These are phyloP conservation scores for Colletotrichum kahawae DNA, from an alignment of 2,329 filamentous ascomycete genomes.

Conservation along the genomic window DNA sequence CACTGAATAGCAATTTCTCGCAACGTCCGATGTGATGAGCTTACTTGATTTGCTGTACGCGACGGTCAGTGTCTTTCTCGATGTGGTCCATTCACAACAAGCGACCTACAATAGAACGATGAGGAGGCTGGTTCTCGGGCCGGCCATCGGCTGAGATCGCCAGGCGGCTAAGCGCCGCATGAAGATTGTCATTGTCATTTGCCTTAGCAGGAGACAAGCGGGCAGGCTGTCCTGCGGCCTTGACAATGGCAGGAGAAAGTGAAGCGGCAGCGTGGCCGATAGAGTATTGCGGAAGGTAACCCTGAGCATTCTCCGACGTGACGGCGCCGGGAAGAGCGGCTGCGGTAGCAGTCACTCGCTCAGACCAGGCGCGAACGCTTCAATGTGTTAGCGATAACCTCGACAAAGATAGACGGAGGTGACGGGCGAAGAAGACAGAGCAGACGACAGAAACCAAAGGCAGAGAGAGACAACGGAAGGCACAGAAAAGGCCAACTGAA, in stretches of 20 bases:
- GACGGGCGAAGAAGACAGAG: background rate
- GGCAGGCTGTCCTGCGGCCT: slow-evolving; percentile 35
- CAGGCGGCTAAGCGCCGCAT: slow-evolving; percentile 15
- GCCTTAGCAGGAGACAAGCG: slow-evolving; percentile 33
- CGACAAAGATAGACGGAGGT: background rate
- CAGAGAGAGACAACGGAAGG: background rate
- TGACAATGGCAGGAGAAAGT: slow-evolving; percentile 48
- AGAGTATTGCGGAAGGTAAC: slow-evolving; percentile 57
- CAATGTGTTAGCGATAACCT: background rate
- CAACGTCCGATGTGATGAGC: background rate
- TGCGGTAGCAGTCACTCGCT: slow-evolving; percentile 55
- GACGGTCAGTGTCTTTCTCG: background rate
- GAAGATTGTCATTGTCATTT: slow-evolving; percentile 26
- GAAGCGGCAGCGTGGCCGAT: slow-evolving; percentile 56
- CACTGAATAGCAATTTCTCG: background rate
- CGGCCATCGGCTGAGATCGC: slow-evolving; percentile 36
- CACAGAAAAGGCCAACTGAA: background rate
- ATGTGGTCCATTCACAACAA: background rate
- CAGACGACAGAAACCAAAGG: background rate
- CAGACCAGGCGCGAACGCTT: slow-evolving; percentile 17
- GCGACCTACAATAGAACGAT: background rate
- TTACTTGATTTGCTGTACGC: slow-evolving; percentile 1
- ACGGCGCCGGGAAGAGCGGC: slow-evolving; percentile 51
- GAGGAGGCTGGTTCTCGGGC: slow-evolving; percentile 51
- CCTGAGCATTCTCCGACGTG: slow-evolving; percentile 58